Evolutionary conservation across 164 flowering plant genomes (phyloP).

Genomic region (Nymphaea colorata): DNA sequence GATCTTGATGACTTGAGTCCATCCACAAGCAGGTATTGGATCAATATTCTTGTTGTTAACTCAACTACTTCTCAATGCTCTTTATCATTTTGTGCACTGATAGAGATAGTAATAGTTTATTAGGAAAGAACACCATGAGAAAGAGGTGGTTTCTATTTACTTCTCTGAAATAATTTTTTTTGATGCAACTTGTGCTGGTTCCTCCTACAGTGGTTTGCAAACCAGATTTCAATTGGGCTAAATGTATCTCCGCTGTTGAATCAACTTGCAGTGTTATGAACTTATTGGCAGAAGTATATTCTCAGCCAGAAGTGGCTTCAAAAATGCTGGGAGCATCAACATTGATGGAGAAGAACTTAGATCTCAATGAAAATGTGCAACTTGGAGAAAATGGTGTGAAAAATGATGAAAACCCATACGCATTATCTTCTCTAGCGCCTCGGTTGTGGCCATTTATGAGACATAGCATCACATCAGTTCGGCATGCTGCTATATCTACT

Average conservation of each 20-base stretch:
- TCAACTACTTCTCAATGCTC: neutral
- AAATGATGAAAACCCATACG: constrained; percentile 51
- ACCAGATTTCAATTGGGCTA: too few relatives aligned
- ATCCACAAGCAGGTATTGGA: constrained; percentile 82
- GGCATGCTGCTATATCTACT: constrained; percentile 83
- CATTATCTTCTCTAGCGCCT: constrained; percentile 76
- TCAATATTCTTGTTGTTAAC: neutral
- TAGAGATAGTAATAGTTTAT: too few relatives aligned
- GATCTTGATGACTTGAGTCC: constrained; percentile 98
- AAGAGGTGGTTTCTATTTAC: too few relatives aligned
- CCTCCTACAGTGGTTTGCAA: too few relatives aligned
- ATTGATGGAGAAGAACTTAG: constrained; percentile 29
- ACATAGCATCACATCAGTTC: constrained; percentile 90
- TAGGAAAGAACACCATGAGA: too few relatives aligned
- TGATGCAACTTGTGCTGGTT: too few relatives aligned
- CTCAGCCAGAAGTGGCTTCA: constrained; percentile 81
- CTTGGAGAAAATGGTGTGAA: constrained; percentile 28
- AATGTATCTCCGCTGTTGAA: too few relatives aligned
- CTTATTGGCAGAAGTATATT: constrained; percentile 91
- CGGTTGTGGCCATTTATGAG: constrained; percentile 99
- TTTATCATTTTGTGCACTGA: neutral
- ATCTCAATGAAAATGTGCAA: constrained; percentile 54
- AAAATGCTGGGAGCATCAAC: constrained; percentile 30
- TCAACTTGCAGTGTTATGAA: constrained; percentile 84
- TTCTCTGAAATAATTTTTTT: too few relatives aligned